Percentiles rank a stretch among this genome's conserved stretches.
phyloP scores from a whole-genome alignment of 768 basidiomycete species.

The Boletus sensibilis region DNA sequence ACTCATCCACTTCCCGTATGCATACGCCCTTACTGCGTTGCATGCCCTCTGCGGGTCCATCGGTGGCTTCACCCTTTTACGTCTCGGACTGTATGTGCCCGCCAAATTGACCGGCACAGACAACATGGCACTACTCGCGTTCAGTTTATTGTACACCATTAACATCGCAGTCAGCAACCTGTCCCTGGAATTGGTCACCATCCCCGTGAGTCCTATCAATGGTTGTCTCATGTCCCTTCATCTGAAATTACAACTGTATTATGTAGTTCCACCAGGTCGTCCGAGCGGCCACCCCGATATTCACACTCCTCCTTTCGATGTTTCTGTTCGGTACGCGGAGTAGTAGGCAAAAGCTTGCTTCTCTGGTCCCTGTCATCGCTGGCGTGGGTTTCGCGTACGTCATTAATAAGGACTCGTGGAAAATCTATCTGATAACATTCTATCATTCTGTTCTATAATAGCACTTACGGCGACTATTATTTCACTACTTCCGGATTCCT shows the following conservation, averaged over 20 bases:
- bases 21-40: conserved; percentile 90
- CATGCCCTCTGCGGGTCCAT: conserved; percentile 85
- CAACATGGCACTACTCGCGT: conserved; percentile 65
- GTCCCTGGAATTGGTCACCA: conserved; percentile 82
- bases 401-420: background rate
- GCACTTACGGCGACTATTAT: conserved; percentile 95
- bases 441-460: conserved; percentile 28
- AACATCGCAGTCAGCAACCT: conserved; percentile 96
- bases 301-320: conserved; percentile 78
- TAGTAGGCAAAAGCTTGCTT: conserved; percentile 60
- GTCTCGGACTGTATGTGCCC: conserved; percentile 56
- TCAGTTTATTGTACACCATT: conserved; percentile 88
- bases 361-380: conserved; percentile 79
- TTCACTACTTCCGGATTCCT: conserved; percentile 83
- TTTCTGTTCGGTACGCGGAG: conserved; percentile 63
- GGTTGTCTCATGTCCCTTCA: background rate
- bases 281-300: conserved; percentile 88
- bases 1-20: conserved; percentile 90
- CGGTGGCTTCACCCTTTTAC: conserved; percentile 70
- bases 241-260: background rate
- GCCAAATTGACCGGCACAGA: conserved; percentile 51
- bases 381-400: conserved; percentile 88
- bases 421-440: background rate
- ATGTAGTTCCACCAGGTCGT: conserved; percentile 94
- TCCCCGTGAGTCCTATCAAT: conserved; percentile 62